phyloP scores from a whole-genome alignment of 805 yeast genomes.

The Candida ovalis region DNA sequence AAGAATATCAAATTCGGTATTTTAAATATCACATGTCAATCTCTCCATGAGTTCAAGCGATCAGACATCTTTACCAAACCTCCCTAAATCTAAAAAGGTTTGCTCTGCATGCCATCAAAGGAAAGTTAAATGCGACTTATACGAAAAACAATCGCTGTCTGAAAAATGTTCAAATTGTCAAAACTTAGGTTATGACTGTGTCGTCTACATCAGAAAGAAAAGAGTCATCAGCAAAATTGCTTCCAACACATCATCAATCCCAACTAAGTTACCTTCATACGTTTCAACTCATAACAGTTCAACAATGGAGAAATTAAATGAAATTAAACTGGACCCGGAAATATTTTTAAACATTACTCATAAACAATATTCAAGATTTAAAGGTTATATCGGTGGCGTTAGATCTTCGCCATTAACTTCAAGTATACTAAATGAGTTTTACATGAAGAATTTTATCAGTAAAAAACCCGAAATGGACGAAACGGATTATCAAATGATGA shows the following conservation, averaged over 20 bases:
- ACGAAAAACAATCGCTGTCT: conserved; percentile 26
- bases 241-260: conserved; percentile 10
- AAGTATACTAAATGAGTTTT: conserved; percentile 10
- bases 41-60: background rate
- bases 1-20: background rate
- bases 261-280: conserved; percentile 18
- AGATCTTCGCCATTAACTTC: conserved; percentile 8
- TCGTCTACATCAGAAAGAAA: conserved; percentile 55
- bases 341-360: conserved; percentile 3
- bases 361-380: conserved; percentile 8
- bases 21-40: background rate
- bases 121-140: conserved; percentile 68
- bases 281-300: conserved; percentile 5
- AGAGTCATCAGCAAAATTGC: conserved; percentile 28
- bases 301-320: conserved; percentile 4
- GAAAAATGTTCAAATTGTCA: conserved; percentile 62
- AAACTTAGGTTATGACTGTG: conserved; percentile 66
- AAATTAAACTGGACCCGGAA: conserved; percentile 14
- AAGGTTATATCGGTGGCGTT: conserved; percentile 26
- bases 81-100: conserved; percentile 61
- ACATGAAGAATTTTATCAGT: conserved; percentile 4
- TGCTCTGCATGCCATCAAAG: conserved; percentile 69
- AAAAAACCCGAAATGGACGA: conserved; percentile 21
- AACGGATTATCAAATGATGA: conserved; percentile 59
- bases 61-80: conserved; percentile 22